phyloP scores from a whole-genome alignment of 140 eudicot genomes.

The Oenanthe javanica region DNA sequence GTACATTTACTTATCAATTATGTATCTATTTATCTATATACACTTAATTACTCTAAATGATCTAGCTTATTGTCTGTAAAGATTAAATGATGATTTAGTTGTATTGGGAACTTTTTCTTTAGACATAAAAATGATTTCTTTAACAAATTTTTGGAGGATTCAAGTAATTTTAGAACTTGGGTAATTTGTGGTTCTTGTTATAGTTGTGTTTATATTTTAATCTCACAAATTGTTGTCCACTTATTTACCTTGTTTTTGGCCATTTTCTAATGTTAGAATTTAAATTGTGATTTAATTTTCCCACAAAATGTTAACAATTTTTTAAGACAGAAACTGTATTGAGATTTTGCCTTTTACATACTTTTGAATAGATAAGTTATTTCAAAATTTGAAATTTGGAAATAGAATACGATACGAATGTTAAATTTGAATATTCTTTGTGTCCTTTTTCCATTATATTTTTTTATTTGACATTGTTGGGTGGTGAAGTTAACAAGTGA shows the following conservation, averaged over 20 bases:
- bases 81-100: background rate
- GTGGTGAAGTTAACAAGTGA: slow-evolving; percentile 49
- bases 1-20: background rate
- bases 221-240: too few relatives aligned
- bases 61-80: background rate
- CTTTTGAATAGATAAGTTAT: background rate
- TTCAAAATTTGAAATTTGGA: background rate
- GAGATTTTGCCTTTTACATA: background rate
- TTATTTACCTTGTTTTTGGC: background rate
- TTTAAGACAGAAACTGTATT: background rate
- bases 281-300: background rate
- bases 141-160: background rate
- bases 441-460: background rate
- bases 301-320: background rate
- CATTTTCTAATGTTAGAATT: background rate
- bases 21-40: background rate
- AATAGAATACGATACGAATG: background rate
- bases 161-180: background rate
- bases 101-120: background rate
- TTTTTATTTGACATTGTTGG: background rate
- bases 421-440: background rate
- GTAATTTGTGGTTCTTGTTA: background rate
- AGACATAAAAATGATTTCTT: background rate
- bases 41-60: background rate
- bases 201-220: background rate